Conservation (phyloP, 768 basidiomycete species). For the Termitomyces heimii region DNA sequence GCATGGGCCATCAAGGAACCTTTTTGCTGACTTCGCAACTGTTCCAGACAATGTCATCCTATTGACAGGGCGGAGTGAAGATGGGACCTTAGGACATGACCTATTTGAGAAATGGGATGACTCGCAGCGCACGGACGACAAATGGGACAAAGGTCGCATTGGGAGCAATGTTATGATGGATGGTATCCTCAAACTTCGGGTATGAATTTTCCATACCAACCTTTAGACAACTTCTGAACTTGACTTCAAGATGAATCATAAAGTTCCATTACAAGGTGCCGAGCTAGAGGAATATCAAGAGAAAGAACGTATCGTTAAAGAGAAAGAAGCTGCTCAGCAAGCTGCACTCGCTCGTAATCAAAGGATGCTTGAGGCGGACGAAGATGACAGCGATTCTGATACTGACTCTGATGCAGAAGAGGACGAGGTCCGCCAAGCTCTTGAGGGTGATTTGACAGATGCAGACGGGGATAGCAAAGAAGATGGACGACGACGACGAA, state of each 20-base stretch:
- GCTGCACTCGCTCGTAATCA: slow-evolving; percentile 79
- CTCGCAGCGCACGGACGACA: slow-evolving; percentile 71
- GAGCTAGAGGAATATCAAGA: slow-evolving; percentile 81
- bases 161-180: slow-evolving; percentile 85
- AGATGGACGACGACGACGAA: slow-evolving; percentile 28
- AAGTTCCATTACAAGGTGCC: slow-evolving; percentile 82
- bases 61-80: slow-evolving; percentile 73
- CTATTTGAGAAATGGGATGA: slow-evolving; percentile 87
- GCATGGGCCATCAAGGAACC: slow-evolving; percentile 80
- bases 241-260: slow-evolving; percentile 66
- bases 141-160: slow-evolving; percentile 87
- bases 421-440: slow-evolving; percentile 50
- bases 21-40: slow-evolving; percentile 84
- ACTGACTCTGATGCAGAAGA: slow-evolving; percentile 65
- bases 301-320: slow-evolving; percentile 69
- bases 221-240: background rate
- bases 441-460: slow-evolving; percentile 48
- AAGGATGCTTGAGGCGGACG: slow-evolving; percentile 90
- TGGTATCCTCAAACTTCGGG: slow-evolving; percentile 59
- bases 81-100: slow-evolving; percentile 70
- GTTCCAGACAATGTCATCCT: slow-evolving; percentile 83
- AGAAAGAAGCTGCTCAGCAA: slow-evolving; percentile 82
- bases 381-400: slow-evolving; percentile 77
- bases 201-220: slow-evolving; percentile 23
- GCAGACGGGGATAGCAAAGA: slow-evolving; percentile 25